Base-by-base conservation (phyloP, 169 alveolate genomes). In the Plasmodium knowlesi region DNA sequence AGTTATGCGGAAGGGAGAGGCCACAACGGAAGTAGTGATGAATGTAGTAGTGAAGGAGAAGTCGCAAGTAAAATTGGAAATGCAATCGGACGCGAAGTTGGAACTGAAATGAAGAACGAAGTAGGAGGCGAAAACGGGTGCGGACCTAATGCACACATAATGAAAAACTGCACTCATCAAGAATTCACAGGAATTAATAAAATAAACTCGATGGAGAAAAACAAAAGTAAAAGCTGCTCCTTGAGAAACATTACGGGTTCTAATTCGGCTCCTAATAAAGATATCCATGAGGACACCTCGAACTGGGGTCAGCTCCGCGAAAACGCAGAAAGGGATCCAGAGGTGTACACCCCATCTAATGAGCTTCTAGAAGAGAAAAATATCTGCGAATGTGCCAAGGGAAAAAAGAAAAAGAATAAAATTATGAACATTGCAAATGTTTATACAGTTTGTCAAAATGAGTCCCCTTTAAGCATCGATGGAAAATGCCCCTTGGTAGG, bases 221-320 rank as follows among this genome's bases (percentile, higher is more conserved):
- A 82, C 22, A 82, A 54, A 82, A 50, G 71, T 41, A 82, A 53
- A 50, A 82, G 54, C 72, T 54, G 76, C 25, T 82, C 91, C 41
- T 54, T 82, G 34, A 50, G 53, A 82, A 82, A 54, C 41, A 82
- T 54, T 53, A 53, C 57, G 28, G 71, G 28, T 30, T 9, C 12
- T 12, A 53, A 73, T 54, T 82, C 80, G 22, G 37, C 19, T 57
- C 72, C 25, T 2, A 57, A 82, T 30, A 57, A 39, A 16, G 41
- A 57, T 19, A 82, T 41, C 22, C 39, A 57, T 57, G 32, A 28
- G 16, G 80, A 82, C 57, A 82, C 41, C 30, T 57, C 78, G 39
- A 82, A 57, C 34, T 82, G 80, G 81, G 54, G 22, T 12, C 25
- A 81, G 34, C 32, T 43, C 53, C n/a, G 12, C n/a, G 61, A 46